Evolutionary conservation across 441 rosid genomes (phyloP), one percentile per base, ranked within the genome.

Genomic region (Manihot esculenta): DNA sequence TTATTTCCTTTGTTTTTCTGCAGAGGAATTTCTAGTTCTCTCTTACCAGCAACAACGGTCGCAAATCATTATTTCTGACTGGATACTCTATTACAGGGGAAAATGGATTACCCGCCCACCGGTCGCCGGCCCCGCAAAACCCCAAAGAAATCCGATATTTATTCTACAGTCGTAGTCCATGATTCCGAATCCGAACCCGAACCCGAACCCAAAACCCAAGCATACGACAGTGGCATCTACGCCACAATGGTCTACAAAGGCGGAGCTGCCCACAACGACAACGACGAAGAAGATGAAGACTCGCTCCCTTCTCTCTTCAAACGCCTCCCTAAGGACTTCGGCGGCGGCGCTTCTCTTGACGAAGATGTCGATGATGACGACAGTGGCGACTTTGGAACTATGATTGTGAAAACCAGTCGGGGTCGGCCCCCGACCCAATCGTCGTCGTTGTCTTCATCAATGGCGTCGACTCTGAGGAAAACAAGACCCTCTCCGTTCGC

Each of bases 241-340:
- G 85, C 97, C 10, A 87, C 94, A 30, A 81, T 79, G 84, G 84
- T 88, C 27, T 87, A 83, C 78, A 88, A 85, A 70, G 83, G 86
- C 38, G 86, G 64, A 23, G 69, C 66, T 57, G 11, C 54, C 53
- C 33, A 41, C 26, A 27, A 80, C 53, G 80, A 73, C 24, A 85
- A 76, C 6, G 90, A 77, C 35, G 90, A 83, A 1, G 92, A 92
- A 9, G 89, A 90, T 68, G 94, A 85, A 18, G 79, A 89, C 23
- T 76, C 86, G 26, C 85, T 91, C 41, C 96, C 97, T 74, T 94
- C 91, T 11, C 96, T 91, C 13, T 90, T 93, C 74, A 91, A 88
- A 69, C 92, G 87, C 74, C 88, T 89, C 8, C 95, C 97, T 49
- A 95, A 93, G 67, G 97, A 91, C 78, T 91, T 93, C 68, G 99